These are phyloP conservation scores for Spiraea crenata DNA, from an alignment of 331 rosid genomes.

Conservation along the genomic window DNA sequence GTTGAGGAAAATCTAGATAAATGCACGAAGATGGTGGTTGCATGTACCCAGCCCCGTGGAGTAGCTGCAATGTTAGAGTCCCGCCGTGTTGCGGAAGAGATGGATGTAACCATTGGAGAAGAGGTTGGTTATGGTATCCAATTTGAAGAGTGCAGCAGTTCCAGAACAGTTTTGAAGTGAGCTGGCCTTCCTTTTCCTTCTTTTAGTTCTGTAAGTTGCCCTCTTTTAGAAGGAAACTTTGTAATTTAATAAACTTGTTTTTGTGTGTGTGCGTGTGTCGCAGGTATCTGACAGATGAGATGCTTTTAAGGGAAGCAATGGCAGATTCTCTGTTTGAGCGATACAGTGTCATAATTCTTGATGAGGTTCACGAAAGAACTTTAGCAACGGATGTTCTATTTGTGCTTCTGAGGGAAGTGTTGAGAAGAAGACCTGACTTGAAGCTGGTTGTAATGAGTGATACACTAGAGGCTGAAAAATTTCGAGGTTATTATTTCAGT, in stretches of 20 bases:
- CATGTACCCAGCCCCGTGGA: slow-evolving; percentile 95
- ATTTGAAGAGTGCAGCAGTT: slow-evolving; percentile 96
- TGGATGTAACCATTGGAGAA: slow-evolving; percentile 93
- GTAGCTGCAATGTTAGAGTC: slow-evolving; percentile 99
- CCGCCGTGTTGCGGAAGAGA: slow-evolving; percentile 97
- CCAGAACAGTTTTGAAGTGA: slow-evolving; percentile 89
- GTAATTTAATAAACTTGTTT: not conserved
- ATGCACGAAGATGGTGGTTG: slow-evolving; percentile 87
- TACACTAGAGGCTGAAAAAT: slow-evolving; percentile 97
- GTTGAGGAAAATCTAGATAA: slow-evolving; percentile 66
- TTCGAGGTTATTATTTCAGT: slow-evolving; percentile 82
- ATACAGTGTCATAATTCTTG: slow-evolving; percentile 84
- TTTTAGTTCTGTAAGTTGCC: not conserved
- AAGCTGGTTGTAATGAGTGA: slow-evolving; percentile 99
- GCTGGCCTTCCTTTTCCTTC: slow-evolving; percentile 4
- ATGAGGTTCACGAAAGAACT: slow-evolving; percentile 98
- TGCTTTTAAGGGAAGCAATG: slow-evolving; percentile 99
- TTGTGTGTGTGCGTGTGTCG: too few species aligned
- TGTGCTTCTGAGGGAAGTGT: slow-evolving; percentile 93
- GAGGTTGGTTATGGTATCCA: slow-evolving; percentile 99
- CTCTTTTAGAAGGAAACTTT: not conserved
- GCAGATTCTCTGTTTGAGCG: slow-evolving; percentile 92
- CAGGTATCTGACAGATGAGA: slow-evolving; percentile 96
- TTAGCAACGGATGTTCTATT: slow-evolving; percentile 96
- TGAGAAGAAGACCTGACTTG: slow-evolving; percentile 86